phyloP scores from a whole-genome alignment of 176 grass and related monocot species.

The Carex parvula region DNA sequence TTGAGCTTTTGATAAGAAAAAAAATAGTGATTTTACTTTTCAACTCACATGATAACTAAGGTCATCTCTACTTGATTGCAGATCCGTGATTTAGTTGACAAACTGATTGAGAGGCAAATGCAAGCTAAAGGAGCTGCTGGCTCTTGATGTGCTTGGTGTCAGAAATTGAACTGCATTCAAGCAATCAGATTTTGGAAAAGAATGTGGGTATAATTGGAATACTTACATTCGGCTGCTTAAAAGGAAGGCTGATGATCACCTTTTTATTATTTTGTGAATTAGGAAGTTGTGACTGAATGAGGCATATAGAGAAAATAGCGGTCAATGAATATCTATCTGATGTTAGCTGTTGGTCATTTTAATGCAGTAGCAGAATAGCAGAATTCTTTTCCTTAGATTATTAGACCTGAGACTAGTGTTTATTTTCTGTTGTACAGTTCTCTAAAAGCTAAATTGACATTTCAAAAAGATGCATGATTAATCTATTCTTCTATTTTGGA shows the following conservation, averaged over 20 bases:
- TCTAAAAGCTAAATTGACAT: constrained; percentile 48
- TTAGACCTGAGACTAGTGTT: constrained; percentile 55
- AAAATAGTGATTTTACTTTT: background rate
- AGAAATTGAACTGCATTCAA: background rate
- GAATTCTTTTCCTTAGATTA: constrained; percentile 62
- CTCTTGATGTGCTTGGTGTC: constrained; percentile 42
- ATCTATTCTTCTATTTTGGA: constrained; percentile 21
- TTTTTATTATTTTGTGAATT: constrained; percentile 46
- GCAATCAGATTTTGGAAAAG: constrained; percentile 12
- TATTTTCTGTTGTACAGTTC: constrained; percentile 63
- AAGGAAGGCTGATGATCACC: constrained; percentile 39
- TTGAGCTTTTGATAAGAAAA: constrained; percentile 19
- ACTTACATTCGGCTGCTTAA: constrained; percentile 40
- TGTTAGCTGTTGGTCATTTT: constrained; percentile 33
- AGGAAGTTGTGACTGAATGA: constrained; percentile 39
- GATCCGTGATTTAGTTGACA: constrained; percentile 87
- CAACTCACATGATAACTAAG: background rate
- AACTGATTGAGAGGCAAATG: constrained; percentile 86
- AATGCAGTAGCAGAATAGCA: constrained; percentile 45
- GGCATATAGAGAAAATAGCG: constrained; percentile 38
- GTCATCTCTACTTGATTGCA: constrained; percentile 36
- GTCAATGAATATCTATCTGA: constrained; percentile 40
- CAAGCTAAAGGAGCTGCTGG: constrained; percentile 47
- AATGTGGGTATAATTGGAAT: constrained; percentile 35
- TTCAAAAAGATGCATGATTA: constrained; percentile 25